Base-by-base conservation (phyloP, 2,329 filamentous ascomycete species). In the Balansia obtecta region DNA sequence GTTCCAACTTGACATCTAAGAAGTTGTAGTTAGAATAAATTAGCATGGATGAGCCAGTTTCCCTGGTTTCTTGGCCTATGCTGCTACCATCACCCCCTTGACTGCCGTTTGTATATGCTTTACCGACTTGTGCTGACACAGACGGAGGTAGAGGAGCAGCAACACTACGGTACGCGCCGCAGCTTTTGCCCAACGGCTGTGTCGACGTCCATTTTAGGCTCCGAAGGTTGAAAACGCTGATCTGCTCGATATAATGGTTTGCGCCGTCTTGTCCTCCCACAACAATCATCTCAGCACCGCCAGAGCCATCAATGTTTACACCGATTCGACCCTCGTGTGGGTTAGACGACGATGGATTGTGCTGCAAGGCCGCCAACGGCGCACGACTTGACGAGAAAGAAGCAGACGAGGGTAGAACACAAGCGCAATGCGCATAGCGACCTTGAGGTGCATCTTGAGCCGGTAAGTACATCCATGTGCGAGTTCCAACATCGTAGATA, bases 1-100 rank as follows among this genome's bases (percentile, higher is more conserved):
- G 72, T 66, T 98, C 93, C 22, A 98, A 72, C 65, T 95, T 97
- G 57, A 98, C 93, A 60, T 98, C 91, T 50, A 98, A 68, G 61
- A 98, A 98, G 67, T 98, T 97, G 68, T 98, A 98, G 64, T 98
- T 98, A 22, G 91, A 97, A 66, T 98, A 98, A 44, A 98, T 94
- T 54, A 98, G 76, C 89, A 97, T 96, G 1, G 81, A 83, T 1
- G 79, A 80, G 7, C 77, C 79, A 0, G 76, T 65, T 46, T 83
- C 79, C 32, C 74, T 72, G 3, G 60, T 55, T 55, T 82, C 77
- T 50, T 75, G 73, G 55, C 72, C 74, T 54, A 74, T 72, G n/a
- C 66, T 67, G n/a, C 32, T 16, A 12, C 67, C 64, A 6, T 78
- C 75, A 3, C 63, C 62, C 7, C 70, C 67, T 41, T 71, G 65